Evolutionary conservation across 2,329 filamentous ascomycete species (phyloP).

Genomic region (Fusarium keratoplasticum): DNA sequence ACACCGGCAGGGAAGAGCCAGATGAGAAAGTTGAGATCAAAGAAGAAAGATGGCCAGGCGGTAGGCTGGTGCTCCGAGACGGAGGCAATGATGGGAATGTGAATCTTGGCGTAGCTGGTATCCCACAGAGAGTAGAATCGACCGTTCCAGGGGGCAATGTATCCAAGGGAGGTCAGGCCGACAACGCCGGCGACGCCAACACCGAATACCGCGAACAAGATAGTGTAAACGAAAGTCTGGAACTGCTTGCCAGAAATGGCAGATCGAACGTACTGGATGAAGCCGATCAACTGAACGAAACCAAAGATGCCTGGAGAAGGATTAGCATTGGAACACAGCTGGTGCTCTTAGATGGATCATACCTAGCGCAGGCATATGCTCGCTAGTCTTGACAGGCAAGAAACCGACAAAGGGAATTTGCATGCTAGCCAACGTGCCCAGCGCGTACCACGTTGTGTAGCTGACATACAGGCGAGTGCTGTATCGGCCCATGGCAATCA

Average conservation of each 20-base stretch:
- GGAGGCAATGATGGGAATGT: conserved; percentile 99
- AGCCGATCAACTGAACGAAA: conserved; percentile 91
- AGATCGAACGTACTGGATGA: conserved; percentile 90
- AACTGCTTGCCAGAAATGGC: conserved; percentile 94
- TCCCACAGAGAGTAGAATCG: conserved; percentile 99
- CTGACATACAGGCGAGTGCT: conserved; percentile 94
- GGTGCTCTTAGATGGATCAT: conserved; percentile 20
- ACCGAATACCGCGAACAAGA: conserved; percentile 80
- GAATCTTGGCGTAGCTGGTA: conserved; percentile 97
- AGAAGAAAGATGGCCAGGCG: conserved; percentile 99
- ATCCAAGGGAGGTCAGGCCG: conserved; percentile 86
- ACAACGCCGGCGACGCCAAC: conserved; percentile 81
- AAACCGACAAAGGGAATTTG: conserved; percentile 99
- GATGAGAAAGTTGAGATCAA: conserved; percentile 97
- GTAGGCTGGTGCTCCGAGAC: conserved; percentile 99
- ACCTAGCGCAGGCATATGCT: conserved; percentile 98
- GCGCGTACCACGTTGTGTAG: conserved; percentile 97
- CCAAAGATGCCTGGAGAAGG: conserved; percentile 83
- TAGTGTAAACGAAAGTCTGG: conserved; percentile 84
- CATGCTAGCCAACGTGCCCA: conserved; percentile 97
- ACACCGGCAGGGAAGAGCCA: conserved; percentile 99
- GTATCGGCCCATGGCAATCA: conserved; percentile 97
- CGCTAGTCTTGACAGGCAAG: conserved; percentile 93
- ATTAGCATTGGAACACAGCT: conserved; percentile 13
- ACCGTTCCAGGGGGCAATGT: conserved; percentile 97